These are phyloP conservation scores for Berberis vulgaris DNA, from an alignment of 164 flowering plant species.

Conservation along the genomic window DNA sequence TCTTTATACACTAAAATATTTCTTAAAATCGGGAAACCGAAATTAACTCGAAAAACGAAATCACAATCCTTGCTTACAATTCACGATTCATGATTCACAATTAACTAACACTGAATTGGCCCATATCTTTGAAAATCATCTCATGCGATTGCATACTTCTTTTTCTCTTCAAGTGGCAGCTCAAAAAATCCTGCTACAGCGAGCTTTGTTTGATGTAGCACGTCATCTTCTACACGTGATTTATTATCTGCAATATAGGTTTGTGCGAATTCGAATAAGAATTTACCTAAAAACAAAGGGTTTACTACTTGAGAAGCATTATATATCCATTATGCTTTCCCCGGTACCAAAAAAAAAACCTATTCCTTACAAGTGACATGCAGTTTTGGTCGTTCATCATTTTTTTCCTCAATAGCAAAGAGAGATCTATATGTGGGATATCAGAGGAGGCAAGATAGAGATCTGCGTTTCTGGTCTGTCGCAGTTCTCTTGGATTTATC, in stretches of 20 bases:
- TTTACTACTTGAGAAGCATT: not conserved
- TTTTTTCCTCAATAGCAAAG: not conserved
- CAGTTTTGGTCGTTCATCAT: not conserved
- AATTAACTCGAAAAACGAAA: too few relatives aligned
- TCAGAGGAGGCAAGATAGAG: not conserved
- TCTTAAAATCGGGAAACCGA: too few relatives aligned
- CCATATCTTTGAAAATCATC: conserved; percentile 2
- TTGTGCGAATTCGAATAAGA: too few relatives aligned
- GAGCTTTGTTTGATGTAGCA: not conserved
- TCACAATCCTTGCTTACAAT: too few relatives aligned
- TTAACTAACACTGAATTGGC: not conserved
- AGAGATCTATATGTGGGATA: not conserved
- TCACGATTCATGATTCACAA: too few relatives aligned
- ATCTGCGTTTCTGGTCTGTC: not conserved
- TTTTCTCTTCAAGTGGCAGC: conserved; percentile 1
- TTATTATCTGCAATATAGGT: not conserved
- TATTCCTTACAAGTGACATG: not conserved
- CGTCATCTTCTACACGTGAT: not conserved
- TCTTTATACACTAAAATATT: too few relatives aligned
- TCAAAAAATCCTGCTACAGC: not conserved
- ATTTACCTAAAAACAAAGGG: not conserved
- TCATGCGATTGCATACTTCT: not conserved
- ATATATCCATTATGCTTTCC: not conserved
- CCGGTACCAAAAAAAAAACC: not conserved
- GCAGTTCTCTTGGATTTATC: not conserved